Conservation (phyloP, 257 asterid genomes). For the Verbena officinalis region DNA sequence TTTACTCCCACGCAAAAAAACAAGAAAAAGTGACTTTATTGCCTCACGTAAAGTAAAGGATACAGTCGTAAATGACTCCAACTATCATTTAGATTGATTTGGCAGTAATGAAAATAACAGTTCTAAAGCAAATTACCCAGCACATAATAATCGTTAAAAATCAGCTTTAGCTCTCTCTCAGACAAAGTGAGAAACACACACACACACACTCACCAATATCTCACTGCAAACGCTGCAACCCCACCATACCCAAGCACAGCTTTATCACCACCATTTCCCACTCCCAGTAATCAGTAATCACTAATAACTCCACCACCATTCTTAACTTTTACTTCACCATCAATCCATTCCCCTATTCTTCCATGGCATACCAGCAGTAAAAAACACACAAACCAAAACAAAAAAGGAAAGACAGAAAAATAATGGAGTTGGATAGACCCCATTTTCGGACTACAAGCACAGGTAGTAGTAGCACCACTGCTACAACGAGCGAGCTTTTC, state of each 20-base stretch:
- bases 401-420: not conserved
- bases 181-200: slow-evolving; percentile 31
- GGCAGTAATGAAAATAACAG: not conserved
- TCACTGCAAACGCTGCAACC: slow-evolving; percentile 7
- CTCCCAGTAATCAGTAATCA: not conserved
- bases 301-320: not conserved
- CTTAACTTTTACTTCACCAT: not conserved
- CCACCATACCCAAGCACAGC: slow-evolving; percentile 24
- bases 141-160: not conserved
- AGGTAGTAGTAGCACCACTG: slow-evolving; percentile 22
- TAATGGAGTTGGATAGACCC: slow-evolving; percentile 66
- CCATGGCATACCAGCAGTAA: slow-evolving; percentile 37
- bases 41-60: not conserved
- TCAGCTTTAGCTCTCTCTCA: not conserved
- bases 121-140: not conserved
- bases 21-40: not conserved
- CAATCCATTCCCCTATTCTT: slow-evolving; percentile 11
- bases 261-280: slow-evolving; percentile 16
- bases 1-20: not conserved
- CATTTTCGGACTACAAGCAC: slow-evolving; percentile 53
- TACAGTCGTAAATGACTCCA: not conserved
- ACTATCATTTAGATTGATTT: not conserved
- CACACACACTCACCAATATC: no score
- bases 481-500: slow-evolving; percentile 55
- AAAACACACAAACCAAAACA: slow-evolving; percentile 1